A percentile compares a stretch with the other conserved stretches of the same genome.
Conservation (phyloP, 192 early-diverging fungal genomes). For the Martensiomyces pterosporus region DNA sequence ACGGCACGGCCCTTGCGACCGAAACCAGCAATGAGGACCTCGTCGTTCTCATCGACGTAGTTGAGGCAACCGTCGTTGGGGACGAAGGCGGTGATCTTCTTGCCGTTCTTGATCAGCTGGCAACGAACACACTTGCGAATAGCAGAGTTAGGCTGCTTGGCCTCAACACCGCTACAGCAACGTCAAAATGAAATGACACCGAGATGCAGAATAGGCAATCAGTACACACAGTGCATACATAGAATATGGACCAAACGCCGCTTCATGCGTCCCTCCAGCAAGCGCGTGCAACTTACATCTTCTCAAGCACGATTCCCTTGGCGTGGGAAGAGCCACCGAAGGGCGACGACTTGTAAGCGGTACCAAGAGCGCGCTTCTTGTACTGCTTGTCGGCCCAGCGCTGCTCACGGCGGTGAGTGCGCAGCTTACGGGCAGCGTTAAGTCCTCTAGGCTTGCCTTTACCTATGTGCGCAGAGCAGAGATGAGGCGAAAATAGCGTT, state of each 20-base stretch:
- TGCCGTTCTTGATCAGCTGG: slow-evolving; percentile 99
- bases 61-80: slow-evolving; percentile 99
- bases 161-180: slow-evolving; percentile 99
- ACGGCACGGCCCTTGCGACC: slow-evolving; percentile 99
- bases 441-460: slow-evolving; percentile 95
- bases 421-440: slow-evolving; percentile 97
- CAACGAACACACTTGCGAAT: slow-evolving; percentile 99
- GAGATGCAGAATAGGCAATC: no score
- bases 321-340: slow-evolving; percentile 99
- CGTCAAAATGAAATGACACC: no score
- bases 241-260: slow-evolving; percentile 51
- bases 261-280: no score
- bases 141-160: slow-evolving; percentile 99
- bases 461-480: slow-evolving; percentile 18
- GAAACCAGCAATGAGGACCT: slow-evolving; percentile 99
- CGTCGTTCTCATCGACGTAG: slow-evolving; percentile 99
- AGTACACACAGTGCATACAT: no score
- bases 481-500: not conserved
- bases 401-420: slow-evolving; percentile 95
- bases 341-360: slow-evolving; percentile 96
- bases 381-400: slow-evolving; percentile 99
- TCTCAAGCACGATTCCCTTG: slow-evolving; percentile 99
- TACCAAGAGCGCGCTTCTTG: slow-evolving; percentile 98
- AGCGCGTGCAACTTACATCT: slow-evolving; percentile 61
- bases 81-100: slow-evolving; percentile 99